Percentiles rank a stretch among this genome's conserved stretches.
Evolutionary conservation across 2,329 filamentous ascomycete species (phyloP).

Genomic region (Pseudocercospora eumusae): DNA sequence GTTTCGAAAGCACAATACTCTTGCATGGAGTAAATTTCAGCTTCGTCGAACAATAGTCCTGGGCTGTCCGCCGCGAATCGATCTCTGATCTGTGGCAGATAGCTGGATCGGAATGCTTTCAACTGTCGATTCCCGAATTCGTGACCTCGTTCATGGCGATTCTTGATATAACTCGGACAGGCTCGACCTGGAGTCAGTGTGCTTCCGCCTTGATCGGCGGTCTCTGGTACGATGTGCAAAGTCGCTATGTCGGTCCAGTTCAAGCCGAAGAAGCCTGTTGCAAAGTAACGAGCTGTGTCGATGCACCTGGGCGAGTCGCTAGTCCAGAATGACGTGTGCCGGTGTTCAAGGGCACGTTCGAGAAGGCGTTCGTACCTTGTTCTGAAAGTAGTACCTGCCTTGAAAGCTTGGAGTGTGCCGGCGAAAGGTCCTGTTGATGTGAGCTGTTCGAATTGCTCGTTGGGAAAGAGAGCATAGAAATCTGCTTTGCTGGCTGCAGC

Average conservation of each 20-base stretch:
- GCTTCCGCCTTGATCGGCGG: conserved; percentile 51
- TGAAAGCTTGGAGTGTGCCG: conserved; percentile 56
- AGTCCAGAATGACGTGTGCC: conserved; percentile 55
- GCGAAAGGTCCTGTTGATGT: conserved; percentile 59
- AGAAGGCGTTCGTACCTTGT: conserved; percentile 56
- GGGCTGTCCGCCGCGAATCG: conserved; percentile 50
- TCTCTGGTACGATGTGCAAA: conserved; percentile 58
- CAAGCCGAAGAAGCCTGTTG: conserved; percentile 57
- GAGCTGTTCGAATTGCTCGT: conserved; percentile 54
- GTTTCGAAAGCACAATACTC: conserved; percentile 64
- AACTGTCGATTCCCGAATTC: conserved; percentile 54
- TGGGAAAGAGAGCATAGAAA: conserved; percentile 53
- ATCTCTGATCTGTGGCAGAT: conserved; percentile 50
- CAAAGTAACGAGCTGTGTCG: conserved; percentile 59
- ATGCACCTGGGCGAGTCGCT: conserved; percentile 57
- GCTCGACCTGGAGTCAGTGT: conserved; percentile 59
- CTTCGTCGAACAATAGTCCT: conserved; percentile 46
- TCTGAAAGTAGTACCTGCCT: conserved; percentile 56
- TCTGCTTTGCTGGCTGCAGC: conserved; percentile 57
- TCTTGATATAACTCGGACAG: conserved; percentile 46
- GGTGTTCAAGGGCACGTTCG: conserved; percentile 29
- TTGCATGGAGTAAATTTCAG: conserved; percentile 61
- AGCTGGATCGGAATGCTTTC: conserved; percentile 50
- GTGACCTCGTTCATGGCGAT: conserved; percentile 45
- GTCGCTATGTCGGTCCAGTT: conserved; percentile 47